A percentile compares a stretch with the other conserved stretches of the same genome.
Evolutionary conservation across 2,329 filamentous ascomycete species (phyloP).

Genomic region (Neospermospora avenae): DNA sequence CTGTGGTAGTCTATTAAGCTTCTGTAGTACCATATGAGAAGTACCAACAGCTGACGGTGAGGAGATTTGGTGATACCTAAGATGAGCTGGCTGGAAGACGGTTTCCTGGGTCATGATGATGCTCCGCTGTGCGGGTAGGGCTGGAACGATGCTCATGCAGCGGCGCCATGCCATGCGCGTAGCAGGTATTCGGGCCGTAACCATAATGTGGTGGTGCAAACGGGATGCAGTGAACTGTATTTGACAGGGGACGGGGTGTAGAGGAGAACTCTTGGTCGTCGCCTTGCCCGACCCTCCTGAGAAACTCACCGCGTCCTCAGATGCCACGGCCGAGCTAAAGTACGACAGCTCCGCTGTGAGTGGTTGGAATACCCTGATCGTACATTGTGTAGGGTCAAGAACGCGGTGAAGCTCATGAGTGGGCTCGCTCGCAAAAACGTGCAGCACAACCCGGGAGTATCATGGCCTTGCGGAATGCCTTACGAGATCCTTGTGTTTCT

Average conservation of each 20-base stretch:
- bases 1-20: conserved; percentile 1
- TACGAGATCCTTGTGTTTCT: neutral
- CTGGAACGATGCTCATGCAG: conserved; percentile 13
- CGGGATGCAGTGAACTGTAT: neutral
- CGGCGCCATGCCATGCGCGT: neutral
- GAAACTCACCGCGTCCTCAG: neutral
- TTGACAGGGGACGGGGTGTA: neutral
- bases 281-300: conserved; percentile 1
- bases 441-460: neutral
- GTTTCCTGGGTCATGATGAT: conserved; percentile 3
- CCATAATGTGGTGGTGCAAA: neutral
- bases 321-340: conserved; percentile 5
- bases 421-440: neutral
- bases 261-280: neutral
- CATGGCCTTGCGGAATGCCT: neutral
- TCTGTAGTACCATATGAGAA: neutral
- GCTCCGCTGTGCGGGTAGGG: conserved; percentile 22
- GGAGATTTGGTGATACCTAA: conserved; percentile 6
- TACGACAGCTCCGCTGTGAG: conserved; percentile 13
- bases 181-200: conserved; percentile 9
- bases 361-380: conserved; percentile 10
- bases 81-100: neutral
- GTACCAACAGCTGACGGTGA: neutral
- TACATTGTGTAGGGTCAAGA: neutral
- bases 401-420: conserved; percentile 13